Conservation (phyloP, 1,139 yeast species). For the Magnusiomyces paraingens region DNA sequence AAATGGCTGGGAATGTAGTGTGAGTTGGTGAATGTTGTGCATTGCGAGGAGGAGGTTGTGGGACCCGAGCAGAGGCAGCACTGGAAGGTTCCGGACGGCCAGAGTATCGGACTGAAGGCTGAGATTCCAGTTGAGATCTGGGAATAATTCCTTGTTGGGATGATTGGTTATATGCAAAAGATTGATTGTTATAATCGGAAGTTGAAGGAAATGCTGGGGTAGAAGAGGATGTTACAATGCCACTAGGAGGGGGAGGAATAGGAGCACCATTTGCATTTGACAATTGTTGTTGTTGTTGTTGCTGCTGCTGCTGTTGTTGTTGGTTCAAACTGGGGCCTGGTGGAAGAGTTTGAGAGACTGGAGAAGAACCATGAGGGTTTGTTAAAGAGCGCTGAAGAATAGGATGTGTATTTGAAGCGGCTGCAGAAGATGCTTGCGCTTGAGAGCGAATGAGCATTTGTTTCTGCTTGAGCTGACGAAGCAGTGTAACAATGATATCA, state of each 20-base stretch:
- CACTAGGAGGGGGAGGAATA: not conserved
- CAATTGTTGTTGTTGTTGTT: constrained; percentile 10
- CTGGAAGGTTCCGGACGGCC: not conserved
- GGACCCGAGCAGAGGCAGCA: not conserved
- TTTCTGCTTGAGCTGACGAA: constrained; percentile 75
- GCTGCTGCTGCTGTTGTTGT: constrained; percentile 15
- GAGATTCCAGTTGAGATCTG: not conserved
- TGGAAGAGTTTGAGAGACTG: constrained; percentile 6
- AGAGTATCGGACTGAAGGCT: not conserved
- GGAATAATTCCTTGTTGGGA: not conserved
- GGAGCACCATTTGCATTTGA: not conserved
- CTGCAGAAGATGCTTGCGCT: constrained; percentile 2
- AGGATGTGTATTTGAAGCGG: not conserved
- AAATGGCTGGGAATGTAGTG: not conserved
- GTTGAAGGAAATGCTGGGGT: constrained; percentile 8
- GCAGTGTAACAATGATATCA: constrained; percentile 73
- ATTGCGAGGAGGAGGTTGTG: not conserved
- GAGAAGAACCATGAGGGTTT: not conserved
- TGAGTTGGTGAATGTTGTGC: not conserved
- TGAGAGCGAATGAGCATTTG: constrained; percentile 37
- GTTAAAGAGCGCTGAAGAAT: constrained; percentile 2
- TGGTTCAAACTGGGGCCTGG: constrained; percentile 30
- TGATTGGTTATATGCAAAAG: not conserved
- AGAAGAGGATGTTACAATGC: constrained; percentile 2
- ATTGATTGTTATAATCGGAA: constrained; percentile 2